Evolutionary conservation across 306 rosid species (phyloP).

Genomic region (Casuarina glauca): DNA sequence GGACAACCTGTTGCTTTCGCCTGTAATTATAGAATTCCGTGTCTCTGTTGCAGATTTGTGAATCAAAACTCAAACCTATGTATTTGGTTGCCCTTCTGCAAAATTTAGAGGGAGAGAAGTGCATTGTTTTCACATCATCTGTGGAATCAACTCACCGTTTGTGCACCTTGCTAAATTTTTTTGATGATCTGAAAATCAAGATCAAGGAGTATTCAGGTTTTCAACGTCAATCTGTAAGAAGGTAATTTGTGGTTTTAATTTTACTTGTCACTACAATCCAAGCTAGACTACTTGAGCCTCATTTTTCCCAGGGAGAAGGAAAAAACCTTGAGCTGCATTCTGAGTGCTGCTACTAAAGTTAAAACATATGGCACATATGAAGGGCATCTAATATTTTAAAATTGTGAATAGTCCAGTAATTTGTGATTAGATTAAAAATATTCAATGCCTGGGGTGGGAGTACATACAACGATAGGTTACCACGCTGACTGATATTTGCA

Average conservation of each 20-base stretch:
- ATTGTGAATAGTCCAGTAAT: neutral
- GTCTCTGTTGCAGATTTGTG: slow-evolving; percentile 60
- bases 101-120: slow-evolving; percentile 73
- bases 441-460: neutral
- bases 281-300: neutral
- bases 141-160: slow-evolving; percentile 91
- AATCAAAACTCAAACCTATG: slow-evolving; percentile 73
- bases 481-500: neutral
- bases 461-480: neutral
- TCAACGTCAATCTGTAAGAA: slow-evolving; percentile 84
- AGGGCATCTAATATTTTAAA: neutral
- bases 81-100: slow-evolving; percentile 81
- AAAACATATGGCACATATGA: neutral
- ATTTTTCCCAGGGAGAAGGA: neutral
- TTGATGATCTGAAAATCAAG: slow-evolving; percentile 57
- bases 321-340: neutral
- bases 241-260: slow-evolving; percentile 38
- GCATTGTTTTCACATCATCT: slow-evolving; percentile 85
- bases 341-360: neutral
- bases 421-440: too few relatives aligned
- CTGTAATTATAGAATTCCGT: slow-evolving; percentile 21
- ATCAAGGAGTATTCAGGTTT: slow-evolving; percentile 86
- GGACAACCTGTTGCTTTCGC: neutral
- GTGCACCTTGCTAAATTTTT: slow-evolving; percentile 71
- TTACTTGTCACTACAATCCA: neutral